Evolutionary conservation across 2,329 filamentous ascomycete genomes (phyloP).

Genomic region (Hirsutella thompsonii): DNA sequence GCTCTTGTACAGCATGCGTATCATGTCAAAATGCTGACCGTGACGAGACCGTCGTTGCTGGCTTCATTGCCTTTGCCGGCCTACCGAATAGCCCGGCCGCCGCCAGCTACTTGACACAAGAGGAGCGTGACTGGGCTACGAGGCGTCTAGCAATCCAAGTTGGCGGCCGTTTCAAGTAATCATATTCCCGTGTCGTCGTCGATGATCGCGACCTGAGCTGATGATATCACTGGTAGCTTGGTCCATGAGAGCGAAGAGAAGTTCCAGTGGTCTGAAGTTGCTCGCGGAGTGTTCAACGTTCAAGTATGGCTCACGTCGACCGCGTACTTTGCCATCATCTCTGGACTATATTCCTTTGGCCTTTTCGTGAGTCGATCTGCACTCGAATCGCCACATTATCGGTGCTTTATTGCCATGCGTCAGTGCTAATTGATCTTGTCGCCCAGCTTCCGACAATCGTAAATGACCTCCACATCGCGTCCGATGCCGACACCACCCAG

Average conservation of each 20-base stretch:
- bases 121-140: conserved; percentile 37
- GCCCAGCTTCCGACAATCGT: conserved; percentile 50
- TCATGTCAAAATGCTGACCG: not conserved
- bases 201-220: not conserved
- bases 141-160: conserved; percentile 26
- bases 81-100: conserved; percentile 43
- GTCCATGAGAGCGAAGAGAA: conserved; percentile 22
- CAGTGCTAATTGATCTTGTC: not conserved
- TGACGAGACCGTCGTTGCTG: conserved; percentile 35
- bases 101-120: conserved; percentile 36
- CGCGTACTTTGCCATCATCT: conserved; percentile 47
- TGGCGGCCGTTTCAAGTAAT: conserved; percentile 20
- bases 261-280: conserved; percentile 49
- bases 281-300: conserved; percentile 43
- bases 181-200: too few species aligned
- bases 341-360: conserved; percentile 49
- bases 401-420: not conserved
- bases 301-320: conserved; percentile 51
- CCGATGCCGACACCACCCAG: conserved; percentile 42
- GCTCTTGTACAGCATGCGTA: not conserved
- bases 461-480: conserved; percentile 37
- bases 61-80: conserved; percentile 34
- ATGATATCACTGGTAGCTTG: not conserved
- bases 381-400: not conserved
- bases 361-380: conserved; percentile 39